Conservation (phyloP, 257 asterid genomes). For the Orobanche coerulescens region DNA sequence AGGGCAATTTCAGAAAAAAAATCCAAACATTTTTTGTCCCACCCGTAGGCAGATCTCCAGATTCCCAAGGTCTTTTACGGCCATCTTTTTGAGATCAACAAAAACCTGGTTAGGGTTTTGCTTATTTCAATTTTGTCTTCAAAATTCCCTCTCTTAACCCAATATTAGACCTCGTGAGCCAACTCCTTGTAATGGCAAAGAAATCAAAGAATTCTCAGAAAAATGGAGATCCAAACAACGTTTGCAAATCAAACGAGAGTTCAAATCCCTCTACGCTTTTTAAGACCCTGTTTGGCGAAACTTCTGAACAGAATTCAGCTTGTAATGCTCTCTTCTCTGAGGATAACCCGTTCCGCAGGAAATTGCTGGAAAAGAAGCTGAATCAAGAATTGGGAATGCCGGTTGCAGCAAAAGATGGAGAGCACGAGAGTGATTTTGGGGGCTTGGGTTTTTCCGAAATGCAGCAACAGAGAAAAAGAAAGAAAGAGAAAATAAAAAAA, state of each 20-base stretch:
- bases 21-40: no score
- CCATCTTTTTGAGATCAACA: no score
- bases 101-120: constrained; percentile 20
- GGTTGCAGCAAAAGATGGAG: constrained; percentile 25
- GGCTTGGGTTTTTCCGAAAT: constrained; percentile 25
- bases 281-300: constrained; percentile 50
- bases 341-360: constrained; percentile 63
- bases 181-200: constrained; percentile 37
- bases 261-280: constrained; percentile 42
- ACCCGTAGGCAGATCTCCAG: no score
- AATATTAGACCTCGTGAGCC: background rate
- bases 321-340: constrained; percentile 57
- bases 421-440: constrained; percentile 14
- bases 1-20: no score
- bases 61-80: no score
- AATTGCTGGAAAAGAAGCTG: constrained; percentile 27
- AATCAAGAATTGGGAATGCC: constrained; percentile 12
- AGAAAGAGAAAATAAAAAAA: constrained; percentile 26
- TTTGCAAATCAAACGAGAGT: constrained; percentile 18
- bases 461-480: constrained; percentile 34
- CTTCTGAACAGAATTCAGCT: constrained; percentile 26
- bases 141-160: constrained; percentile 1
- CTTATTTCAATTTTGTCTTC: background rate
- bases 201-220: constrained; percentile 34
- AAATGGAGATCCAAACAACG: constrained; percentile 21